Conservation (phyloP, 2,329 filamentous ascomycete species). For the Exophiala sp. region DNA sequence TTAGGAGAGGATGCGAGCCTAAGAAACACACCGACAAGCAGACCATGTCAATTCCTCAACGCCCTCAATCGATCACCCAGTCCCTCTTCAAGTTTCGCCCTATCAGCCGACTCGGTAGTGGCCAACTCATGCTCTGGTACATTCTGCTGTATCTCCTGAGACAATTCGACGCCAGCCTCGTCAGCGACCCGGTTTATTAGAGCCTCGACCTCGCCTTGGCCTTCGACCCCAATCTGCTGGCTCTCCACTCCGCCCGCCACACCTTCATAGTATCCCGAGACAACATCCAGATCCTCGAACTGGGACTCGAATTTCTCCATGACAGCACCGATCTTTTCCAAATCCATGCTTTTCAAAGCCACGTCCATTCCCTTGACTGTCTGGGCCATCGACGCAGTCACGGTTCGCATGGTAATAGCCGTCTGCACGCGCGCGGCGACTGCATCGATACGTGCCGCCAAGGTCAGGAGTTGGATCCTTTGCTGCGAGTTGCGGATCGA, state of each 20-base stretch:
- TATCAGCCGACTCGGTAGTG: constrained; percentile 24
- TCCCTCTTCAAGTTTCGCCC: constrained; percentile 31
- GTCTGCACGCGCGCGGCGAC: constrained; percentile 47
- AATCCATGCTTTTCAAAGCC: constrained; percentile 42
- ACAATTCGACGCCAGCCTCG: constrained; percentile 77
- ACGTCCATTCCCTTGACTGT: constrained; percentile 43
- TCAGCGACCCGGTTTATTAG: constrained; percentile 80
- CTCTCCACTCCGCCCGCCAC: constrained; percentile 56
- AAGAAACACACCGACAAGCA: neutral
- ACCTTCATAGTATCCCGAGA: constrained; percentile 68
- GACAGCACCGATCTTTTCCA: constrained; percentile 54
- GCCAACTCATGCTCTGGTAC: constrained; percentile 23
- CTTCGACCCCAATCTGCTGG: constrained; percentile 44
- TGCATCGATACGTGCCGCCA: constrained; percentile 44
- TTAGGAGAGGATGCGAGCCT: no score
- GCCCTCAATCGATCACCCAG: constrained; percentile 33
- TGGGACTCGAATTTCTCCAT: constrained; percentile 61
- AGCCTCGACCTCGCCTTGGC: constrained; percentile 78
- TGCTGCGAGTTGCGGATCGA: constrained; percentile 44
- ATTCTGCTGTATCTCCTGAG: constrained; percentile 57
- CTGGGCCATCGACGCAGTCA: constrained; percentile 41
- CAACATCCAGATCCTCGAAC: constrained; percentile 48
- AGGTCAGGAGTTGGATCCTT: constrained; percentile 41
- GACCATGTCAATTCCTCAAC: constrained; percentile 29
- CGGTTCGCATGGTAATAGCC: constrained; percentile 44